Evolutionary conservation across 208 protist species (phyloP).

Genomic region (Porcisia deanei): DNA sequence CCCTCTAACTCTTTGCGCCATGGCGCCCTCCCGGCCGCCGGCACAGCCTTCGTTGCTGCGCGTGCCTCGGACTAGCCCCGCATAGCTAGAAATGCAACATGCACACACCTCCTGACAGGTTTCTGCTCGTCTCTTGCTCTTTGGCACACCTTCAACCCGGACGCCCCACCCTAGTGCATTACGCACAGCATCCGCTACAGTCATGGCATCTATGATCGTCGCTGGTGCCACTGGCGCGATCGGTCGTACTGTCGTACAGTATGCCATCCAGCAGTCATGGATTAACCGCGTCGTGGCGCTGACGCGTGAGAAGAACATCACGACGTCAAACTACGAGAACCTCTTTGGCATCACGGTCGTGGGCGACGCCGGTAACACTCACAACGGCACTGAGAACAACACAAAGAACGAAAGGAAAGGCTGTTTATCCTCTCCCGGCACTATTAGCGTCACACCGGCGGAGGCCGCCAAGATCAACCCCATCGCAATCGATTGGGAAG

Average conservation of each 20-base stretch:
- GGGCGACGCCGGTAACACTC: neutral
- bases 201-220: slow-evolving; percentile 62
- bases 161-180: too few relatives aligned
- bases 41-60: too few relatives aligned
- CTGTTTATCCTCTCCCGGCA: neutral
- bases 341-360: slow-evolving; percentile 43
- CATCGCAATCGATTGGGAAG: slow-evolving; percentile 71
- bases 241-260: slow-evolving; percentile 56
- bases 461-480: slow-evolving; percentile 43
- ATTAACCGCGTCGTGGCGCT: slow-evolving; percentile 69
- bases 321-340: slow-evolving; percentile 26
- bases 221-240: slow-evolving; percentile 78
- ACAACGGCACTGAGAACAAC: neutral
- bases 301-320: slow-evolving; percentile 34
- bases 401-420: slow-evolving; percentile 1
- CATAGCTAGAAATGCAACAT: too few relatives aligned
- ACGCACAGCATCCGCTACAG: neutral
- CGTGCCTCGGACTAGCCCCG: too few relatives aligned
- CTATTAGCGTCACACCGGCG: slow-evolving; percentile 20
- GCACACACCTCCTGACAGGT: too few relatives aligned
- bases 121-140: too few relatives aligned
- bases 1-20: too few relatives aligned
- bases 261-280: slow-evolving; percentile 39
- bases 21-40: too few relatives aligned
- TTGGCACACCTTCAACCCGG: too few relatives aligned